phyloP scores from a whole-genome alignment of 257 asterid genomes.

The Nicotiana tabacum region DNA sequence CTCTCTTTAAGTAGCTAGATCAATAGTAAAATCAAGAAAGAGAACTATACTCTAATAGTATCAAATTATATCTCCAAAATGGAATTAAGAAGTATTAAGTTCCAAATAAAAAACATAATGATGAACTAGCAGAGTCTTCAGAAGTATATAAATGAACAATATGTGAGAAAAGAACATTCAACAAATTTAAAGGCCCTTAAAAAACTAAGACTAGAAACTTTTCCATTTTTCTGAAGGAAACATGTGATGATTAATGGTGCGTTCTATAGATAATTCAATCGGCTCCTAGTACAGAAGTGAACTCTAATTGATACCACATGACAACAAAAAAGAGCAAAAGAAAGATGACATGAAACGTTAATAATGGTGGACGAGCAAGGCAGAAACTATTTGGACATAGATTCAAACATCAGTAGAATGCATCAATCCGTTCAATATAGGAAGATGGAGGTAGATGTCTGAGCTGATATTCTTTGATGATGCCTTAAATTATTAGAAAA shows the following conservation, averaged over 20 bases:
- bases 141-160: no score
- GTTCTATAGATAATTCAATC: not conserved
- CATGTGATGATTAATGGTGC: not conserved
- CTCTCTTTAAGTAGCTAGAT: no score
- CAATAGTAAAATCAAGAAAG: no score
- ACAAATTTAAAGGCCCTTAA: not conserved
- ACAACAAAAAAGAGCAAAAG: constrained; percentile 13
- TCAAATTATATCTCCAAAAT: no score
- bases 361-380: not conserved
- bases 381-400: not conserved
- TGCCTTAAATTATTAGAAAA: not conserved
- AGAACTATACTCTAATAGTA: no score
- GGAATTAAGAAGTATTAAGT: no score
- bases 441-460: not conserved
- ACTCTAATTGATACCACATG: not conserved
- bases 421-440: not conserved
- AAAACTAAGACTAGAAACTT: not conserved
- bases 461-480: not conserved
- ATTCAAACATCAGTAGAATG: not conserved
- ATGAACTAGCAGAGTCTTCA: no score
- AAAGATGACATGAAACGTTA: constrained; percentile 9
- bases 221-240: not conserved
- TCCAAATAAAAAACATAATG: no score
- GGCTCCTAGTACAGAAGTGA: not conserved
- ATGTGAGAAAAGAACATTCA: no score